These are phyloP conservation scores for Phyllostachys edulis DNA, from an alignment of 176 grass and related monocot species.

Conservation along the genomic window DNA sequence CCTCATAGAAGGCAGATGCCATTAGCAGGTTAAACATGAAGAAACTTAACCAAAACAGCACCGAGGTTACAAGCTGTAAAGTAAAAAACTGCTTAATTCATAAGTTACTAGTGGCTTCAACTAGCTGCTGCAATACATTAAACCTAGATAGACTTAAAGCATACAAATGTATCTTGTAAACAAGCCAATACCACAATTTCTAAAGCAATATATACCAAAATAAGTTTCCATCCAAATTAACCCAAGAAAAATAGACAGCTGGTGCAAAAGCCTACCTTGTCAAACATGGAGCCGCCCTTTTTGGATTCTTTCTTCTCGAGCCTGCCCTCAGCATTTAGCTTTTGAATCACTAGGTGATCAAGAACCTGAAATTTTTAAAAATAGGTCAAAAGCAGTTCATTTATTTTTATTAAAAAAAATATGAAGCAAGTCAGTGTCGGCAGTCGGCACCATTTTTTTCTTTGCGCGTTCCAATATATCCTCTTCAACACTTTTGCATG, in stretches of 20 bases:
- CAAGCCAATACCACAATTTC: neutral
- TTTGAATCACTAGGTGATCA: conserved; percentile 99
- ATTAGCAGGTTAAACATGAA: neutral
- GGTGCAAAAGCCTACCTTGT: conserved; percentile 58
- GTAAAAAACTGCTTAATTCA: neutral
- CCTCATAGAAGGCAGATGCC: neutral
- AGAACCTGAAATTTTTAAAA: conserved; percentile 61
- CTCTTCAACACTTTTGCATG: conserved; percentile 98
- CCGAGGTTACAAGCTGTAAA: conserved; percentile 4
- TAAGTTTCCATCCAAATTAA: conserved; percentile 7
- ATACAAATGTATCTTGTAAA: conserved; percentile 15
- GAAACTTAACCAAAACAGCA: neutral
- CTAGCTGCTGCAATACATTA: neutral
- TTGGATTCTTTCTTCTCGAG: conserved; percentile 99
- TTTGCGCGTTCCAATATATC: conserved; percentile 98
- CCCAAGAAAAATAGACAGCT: conserved; percentile 7
- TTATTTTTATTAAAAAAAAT: conserved; percentile 15
- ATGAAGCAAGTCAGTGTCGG: neutral
- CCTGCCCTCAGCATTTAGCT: conserved; percentile 96
- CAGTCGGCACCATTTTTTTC: conserved; percentile 81
- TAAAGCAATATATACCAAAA: neutral
- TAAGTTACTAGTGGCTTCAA: conserved; percentile 1
- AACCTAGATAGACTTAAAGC: conserved; percentile 1
- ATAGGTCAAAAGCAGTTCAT: neutral
- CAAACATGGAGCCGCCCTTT: conserved; percentile 93